These are phyloP conservation scores for Hysterium pulicare DNA, from an alignment of 2,329 filamentous ascomycete species.

Conservation along the genomic window DNA sequence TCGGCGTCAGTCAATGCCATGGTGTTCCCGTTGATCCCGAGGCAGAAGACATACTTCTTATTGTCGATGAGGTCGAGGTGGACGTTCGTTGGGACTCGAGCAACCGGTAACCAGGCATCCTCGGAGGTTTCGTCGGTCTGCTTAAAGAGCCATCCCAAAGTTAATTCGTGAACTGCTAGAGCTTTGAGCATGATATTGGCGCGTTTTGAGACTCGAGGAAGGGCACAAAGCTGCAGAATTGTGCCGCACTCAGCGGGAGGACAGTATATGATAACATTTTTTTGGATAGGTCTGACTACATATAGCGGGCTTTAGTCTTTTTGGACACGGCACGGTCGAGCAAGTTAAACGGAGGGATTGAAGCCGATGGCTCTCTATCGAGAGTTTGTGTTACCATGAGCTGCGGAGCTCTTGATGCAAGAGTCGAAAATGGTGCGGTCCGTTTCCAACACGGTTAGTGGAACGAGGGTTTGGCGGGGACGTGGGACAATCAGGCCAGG, in stretches of 20 bases:
- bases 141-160: constrained; percentile 45
- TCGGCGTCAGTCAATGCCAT: constrained; percentile 15
- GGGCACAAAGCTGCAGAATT: constrained; percentile 5
- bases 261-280: constrained; percentile 3
- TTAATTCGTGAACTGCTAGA: constrained; percentile 29
- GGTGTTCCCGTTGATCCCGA: constrained; percentile 9
- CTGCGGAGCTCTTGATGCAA: constrained; percentile 12
- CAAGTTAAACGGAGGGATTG: constrained; percentile 23
- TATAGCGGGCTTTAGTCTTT: constrained; percentile 20
- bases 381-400: constrained; percentile 22
- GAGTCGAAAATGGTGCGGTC: constrained; percentile 15
- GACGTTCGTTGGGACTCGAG: constrained; percentile 46
- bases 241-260: not conserved
- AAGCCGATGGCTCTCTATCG: constrained; percentile 24
- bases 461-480: constrained; percentile 11
- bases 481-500: constrained; percentile 17
- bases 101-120: constrained; percentile 43
- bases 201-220: constrained; percentile 2
- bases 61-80: constrained; percentile 48
- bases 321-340: constrained; percentile 15
- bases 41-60: constrained; percentile 38
- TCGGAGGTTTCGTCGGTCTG: constrained; percentile 40
- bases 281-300: constrained; percentile 17
- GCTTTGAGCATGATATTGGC: constrained; percentile 22
- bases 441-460: constrained; percentile 23